Percentiles rank a stretch among this genome's conserved stretches.
These are phyloP conservation scores for Grammothele lineata DNA, from an alignment of 768 basidiomycete species.

Conservation along the genomic window DNA sequence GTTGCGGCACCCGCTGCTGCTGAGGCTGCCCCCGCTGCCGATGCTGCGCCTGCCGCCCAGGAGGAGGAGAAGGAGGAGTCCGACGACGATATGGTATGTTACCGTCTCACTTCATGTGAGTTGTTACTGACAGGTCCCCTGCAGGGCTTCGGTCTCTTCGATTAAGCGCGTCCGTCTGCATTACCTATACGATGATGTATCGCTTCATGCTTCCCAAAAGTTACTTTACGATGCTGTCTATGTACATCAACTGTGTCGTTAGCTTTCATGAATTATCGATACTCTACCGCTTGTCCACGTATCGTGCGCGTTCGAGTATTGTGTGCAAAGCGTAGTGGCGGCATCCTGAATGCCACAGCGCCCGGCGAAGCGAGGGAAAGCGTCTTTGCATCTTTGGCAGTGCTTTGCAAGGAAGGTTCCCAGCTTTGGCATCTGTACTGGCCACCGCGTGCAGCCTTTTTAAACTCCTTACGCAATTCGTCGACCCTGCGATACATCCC, in stretches of 20 bases:
- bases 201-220: conserved; percentile 12
- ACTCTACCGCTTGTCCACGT: conserved; percentile 1
- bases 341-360: too few species aligned
- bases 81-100: conserved; percentile 83
- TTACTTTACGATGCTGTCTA: conserved; percentile 14
- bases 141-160: conserved; percentile 93
- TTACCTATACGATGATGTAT: conserved; percentile 4
- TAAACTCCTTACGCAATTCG: too few species aligned
- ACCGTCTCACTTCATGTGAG: not conserved
- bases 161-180: conserved; percentile 43
- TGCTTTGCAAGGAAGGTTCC: too few species aligned
- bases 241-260: conserved; percentile 16
- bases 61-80: conserved; percentile 83
- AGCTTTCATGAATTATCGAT: conserved; percentile 14
- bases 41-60: conserved; percentile 31
- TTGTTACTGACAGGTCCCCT: conserved; percentile 6
- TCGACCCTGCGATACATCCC: too few species aligned
- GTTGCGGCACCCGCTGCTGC: conserved; percentile 63
- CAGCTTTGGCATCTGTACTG: too few species aligned
- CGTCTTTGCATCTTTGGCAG: too few species aligned
- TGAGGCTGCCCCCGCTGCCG: conserved; percentile 53
- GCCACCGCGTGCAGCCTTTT: too few species aligned
- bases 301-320: not conserved
- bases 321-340: too few species aligned
- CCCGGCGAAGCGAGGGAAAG: too few species aligned